A percentile compares a stretch with the other conserved stretches of the same genome.
phyloP scores from a whole-genome alignment of 148 eudicot genomes.

The Fallopia convolvulus region DNA sequence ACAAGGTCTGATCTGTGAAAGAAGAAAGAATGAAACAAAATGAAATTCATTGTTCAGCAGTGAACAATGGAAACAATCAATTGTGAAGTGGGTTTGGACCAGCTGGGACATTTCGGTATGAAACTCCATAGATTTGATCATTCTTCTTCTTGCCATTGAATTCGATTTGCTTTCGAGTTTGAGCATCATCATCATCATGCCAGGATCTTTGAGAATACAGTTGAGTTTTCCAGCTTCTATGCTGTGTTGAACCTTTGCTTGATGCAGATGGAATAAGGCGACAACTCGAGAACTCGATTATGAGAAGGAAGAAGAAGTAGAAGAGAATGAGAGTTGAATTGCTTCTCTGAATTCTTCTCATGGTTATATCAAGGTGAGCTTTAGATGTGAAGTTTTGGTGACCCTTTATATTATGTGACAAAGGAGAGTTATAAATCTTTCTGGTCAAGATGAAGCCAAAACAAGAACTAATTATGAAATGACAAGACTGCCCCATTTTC shows the following conservation, averaged over 20 bases:
- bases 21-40: not conserved
- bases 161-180: not conserved
- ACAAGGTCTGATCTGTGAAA: constrained; percentile 2
- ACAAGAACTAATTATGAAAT: constrained; percentile 10
- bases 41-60: not conserved
- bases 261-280: constrained; percentile 5
- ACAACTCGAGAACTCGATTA: constrained; percentile 5
- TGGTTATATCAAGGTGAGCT: not conserved
- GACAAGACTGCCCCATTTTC: not conserved
- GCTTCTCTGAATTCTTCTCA: not conserved
- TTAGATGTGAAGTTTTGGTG: not conserved
- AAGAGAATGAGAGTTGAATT: not conserved
- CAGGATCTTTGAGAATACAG: not conserved
- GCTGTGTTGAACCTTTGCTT: not conserved
- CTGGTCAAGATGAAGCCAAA: constrained; percentile 4
- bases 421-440: not conserved
- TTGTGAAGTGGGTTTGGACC: constrained; percentile 13
- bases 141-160: not conserved
- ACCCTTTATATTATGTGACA: constrained; percentile 1
- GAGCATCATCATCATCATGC: not conserved
- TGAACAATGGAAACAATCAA: not conserved
- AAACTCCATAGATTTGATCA: constrained; percentile 11
- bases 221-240: constrained; percentile 4
- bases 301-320: not conserved
- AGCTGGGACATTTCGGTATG: not conserved